Base-by-base conservation (phyloP, 2,329 filamentous ascomycete species). In the Magnaporthiopsis incrustans region DNA sequence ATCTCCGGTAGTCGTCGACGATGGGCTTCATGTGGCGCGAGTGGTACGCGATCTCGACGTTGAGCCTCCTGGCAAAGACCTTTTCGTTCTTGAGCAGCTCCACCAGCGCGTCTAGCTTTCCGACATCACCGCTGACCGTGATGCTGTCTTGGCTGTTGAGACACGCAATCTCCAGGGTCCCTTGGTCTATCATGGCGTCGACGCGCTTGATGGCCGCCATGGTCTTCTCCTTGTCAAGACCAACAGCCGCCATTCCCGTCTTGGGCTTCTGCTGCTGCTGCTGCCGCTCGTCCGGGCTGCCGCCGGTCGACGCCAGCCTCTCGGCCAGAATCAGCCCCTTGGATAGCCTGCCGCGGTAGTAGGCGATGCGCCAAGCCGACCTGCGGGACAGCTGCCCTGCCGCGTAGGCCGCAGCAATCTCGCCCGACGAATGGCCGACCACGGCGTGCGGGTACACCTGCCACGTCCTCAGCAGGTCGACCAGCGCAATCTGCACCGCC, bases 321-420 rank as follows among this genome's bases (percentile, higher is more conserved):
- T 67, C 66, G 11, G 69, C 67, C 18, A 26, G 50, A 25, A 63
- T 62, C 15, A 67, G 44, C 53, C 67, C 62, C 14, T 68, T 68
- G 63, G 71, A 69, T 59, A 73, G 68, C 4, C 74, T 68, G 1
- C 79, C 79, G 12, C 79, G 74, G 59, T 76, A 75, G 64, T 76
- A 80, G 0, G 78, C 76, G 0, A 73, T 68, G 2, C 69, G 70
- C 61, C 79, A 75, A 10, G 78, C 77, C 5, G 75, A 73, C 22
- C 71, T 65, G 1, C 71, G 67, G 0, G 74, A 70, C 4, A 81
- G 65, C 1, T 68, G 65, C 0, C 78, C 76, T 0, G 74, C 71
- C 0, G 77, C 76, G 60, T 80, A 80, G 0, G 78, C 78, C 1
- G 78, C 79, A 0, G 74, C 78, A 44, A 81, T 78, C 65, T 81